These are phyloP conservation scores for Arxiozyma slooffiae DNA, from an alignment of 1,139 yeast genomes.

Conservation along the genomic window DNA sequence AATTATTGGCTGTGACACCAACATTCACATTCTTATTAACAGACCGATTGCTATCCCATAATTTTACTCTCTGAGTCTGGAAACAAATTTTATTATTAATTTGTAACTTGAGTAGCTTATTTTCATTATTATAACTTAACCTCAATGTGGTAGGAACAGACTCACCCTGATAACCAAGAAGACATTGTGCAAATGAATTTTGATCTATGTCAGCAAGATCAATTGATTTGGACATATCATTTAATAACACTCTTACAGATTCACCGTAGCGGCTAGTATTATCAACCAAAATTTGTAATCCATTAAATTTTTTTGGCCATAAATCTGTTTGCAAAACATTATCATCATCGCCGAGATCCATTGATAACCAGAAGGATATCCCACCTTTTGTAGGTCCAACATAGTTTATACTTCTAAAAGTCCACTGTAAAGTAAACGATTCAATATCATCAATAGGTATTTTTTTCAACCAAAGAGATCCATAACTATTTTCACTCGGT, in stretches of 20 bases:
- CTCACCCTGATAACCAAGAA: conserved; percentile 50
- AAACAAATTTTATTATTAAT: conserved; percentile 62
- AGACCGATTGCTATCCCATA: conserved; percentile 8
- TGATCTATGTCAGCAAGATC: conserved; percentile 21
- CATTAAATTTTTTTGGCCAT: conserved; percentile 39
- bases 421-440: conserved; percentile 49
- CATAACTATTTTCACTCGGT: conserved; percentile 33
- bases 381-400: conserved; percentile 31
- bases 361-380: conserved; percentile 35
- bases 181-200: conserved; percentile 44
- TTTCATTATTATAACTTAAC: conserved; percentile 41
- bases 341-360: neutral
- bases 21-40: conserved; percentile 29
- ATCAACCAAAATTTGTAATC: conserved; percentile 48
- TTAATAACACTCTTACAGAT: conserved; percentile 43
- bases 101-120: conserved; percentile 48
- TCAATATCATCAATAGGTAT: conserved; percentile 5
- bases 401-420: conserved; percentile 50
- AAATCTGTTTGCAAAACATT: conserved; percentile 7
- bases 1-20: conserved; percentile 47
- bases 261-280: conserved; percentile 38
- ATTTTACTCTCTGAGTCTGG: conserved; percentile 44
- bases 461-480: conserved; percentile 40
- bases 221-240: conserved; percentile 36
- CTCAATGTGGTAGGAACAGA: conserved; percentile 59